phyloP scores from a whole-genome alignment of 1,284 basidiomycete genomes.

The Sporisorium scitamineum region DNA sequence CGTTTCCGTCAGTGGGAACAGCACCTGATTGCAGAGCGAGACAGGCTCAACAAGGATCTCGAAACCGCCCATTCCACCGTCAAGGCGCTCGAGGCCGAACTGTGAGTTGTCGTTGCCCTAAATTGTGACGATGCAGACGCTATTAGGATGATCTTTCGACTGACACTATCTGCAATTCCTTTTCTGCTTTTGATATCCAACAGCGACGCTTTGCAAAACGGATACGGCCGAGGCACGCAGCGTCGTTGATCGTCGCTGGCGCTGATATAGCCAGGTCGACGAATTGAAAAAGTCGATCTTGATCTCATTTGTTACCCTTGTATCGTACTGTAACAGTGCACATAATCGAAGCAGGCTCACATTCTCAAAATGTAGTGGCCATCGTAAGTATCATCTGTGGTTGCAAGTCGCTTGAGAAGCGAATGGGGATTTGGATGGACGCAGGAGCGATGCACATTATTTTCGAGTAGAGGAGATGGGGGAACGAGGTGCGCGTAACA shows the following conservation, averaged over 20 bases:
- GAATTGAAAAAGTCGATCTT: not conserved
- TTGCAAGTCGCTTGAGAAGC: not conserved
- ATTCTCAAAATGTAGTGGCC: not conserved
- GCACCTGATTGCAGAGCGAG: constrained; percentile 77
- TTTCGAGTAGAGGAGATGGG: not conserved
- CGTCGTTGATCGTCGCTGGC: constrained; percentile 42
- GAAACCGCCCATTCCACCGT: constrained; percentile 66
- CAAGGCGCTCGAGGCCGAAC: constrained; percentile 67
- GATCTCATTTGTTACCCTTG: not conserved
- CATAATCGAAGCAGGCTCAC: constrained; percentile 5
- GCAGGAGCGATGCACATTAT: not conserved
- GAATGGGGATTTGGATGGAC: not conserved
- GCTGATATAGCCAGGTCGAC: not conserved
- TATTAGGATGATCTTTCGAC: not conserved
- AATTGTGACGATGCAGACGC: too few species aligned
- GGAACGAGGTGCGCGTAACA: not conserved
- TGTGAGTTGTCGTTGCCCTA: constrained; percentile 6
- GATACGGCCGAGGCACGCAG: constrained; percentile 55
- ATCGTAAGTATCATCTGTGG: not conserved
- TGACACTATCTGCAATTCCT: not conserved
- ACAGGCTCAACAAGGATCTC: constrained; percentile 69
- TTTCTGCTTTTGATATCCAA: not conserved
- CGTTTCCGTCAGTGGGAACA: constrained; percentile 99
- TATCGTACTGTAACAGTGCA: not conserved
- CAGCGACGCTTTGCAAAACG: constrained; percentile 50